phyloP scores from a whole-genome alignment of 331 rosid species.

The Malus hybrid region DNA sequence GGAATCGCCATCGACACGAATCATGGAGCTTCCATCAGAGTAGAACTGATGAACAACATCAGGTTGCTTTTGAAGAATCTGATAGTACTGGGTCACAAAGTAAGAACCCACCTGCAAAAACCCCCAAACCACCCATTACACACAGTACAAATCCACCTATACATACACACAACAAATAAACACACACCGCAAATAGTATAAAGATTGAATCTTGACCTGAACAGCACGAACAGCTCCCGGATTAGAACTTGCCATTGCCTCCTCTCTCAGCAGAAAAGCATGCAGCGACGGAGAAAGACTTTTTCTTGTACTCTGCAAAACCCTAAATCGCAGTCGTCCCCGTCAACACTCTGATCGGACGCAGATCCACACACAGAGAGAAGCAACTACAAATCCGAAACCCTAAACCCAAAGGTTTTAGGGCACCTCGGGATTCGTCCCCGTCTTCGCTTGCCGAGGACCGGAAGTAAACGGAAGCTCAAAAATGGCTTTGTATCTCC shows the following conservation, averaged over 20 bases:
- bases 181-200: not conserved
- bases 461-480: not conserved
- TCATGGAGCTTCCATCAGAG: constrained; percentile 57
- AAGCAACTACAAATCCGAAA: not conserved
- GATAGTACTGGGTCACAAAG: constrained; percentile 85
- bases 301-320: not conserved
- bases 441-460: not conserved
- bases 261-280: constrained; percentile 16
- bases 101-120: constrained; percentile 69
- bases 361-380: constrained; percentile 19
- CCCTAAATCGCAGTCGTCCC: constrained; percentile 6
- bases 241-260: constrained; percentile 32
- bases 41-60: constrained; percentile 77
- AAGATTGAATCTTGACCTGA: constrained; percentile 30
- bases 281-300: not conserved
- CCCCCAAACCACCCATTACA: not conserved
- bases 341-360: not conserved
- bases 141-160: not conserved
- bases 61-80: constrained; percentile 82
- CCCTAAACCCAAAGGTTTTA: constrained; percentile 17
- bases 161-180: not conserved
- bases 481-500: constrained; percentile 1
- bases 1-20: constrained; percentile 62
- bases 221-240: constrained; percentile 37
- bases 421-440: not conserved